Evolutionary conservation across 805 yeast genomes (phyloP).

Genomic region (Metschnikowia lochheadii): DNA sequence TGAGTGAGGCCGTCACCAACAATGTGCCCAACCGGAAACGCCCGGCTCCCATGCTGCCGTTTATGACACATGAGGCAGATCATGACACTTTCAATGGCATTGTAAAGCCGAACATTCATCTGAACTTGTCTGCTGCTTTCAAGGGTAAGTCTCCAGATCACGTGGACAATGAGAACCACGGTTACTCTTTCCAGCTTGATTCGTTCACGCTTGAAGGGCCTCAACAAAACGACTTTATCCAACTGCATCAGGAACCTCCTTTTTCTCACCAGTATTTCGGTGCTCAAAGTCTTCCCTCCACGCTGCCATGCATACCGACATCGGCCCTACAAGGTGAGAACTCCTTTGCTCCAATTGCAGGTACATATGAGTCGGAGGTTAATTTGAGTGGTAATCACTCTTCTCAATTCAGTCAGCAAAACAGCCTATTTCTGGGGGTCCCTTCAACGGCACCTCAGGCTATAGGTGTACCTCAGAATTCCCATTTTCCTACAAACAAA

Average conservation of each 20-base stretch:
- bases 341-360: not conserved
- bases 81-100: slow-evolving; percentile 3
- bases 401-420: not conserved
- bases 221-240: not conserved
- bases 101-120: slow-evolving; percentile 9
- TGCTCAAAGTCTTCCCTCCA: slow-evolving; percentile 1
- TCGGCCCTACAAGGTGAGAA: not conserved
- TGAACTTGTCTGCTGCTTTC: slow-evolving; percentile 20
- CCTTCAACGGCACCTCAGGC: slow-evolving; percentile 9
- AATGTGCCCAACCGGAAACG: slow-evolving; percentile 14
- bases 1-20: slow-evolving; percentile 42
- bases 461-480: slow-evolving; percentile 5
- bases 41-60: slow-evolving; percentile 20
- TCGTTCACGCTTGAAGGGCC: slow-evolving; percentile 49
- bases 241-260: not conserved
- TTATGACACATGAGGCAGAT: slow-evolving; percentile 7
- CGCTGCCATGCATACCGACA: slow-evolving; percentile 4
- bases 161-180: slow-evolving; percentile 7
- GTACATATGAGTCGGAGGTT: not conserved
- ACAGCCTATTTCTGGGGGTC: slow-evolving; percentile 4
- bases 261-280: not conserved
- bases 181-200: slow-evolving; percentile 37
- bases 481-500: slow-evolving; percentile 11
- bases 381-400: not conserved
- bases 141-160: slow-evolving; percentile 3